A percentile compares a stretch with the other conserved stretches of the same genome.
Conservation (phyloP, 2,329 filamentous ascomycete species). For the Phialophora verrucosa region DNA sequence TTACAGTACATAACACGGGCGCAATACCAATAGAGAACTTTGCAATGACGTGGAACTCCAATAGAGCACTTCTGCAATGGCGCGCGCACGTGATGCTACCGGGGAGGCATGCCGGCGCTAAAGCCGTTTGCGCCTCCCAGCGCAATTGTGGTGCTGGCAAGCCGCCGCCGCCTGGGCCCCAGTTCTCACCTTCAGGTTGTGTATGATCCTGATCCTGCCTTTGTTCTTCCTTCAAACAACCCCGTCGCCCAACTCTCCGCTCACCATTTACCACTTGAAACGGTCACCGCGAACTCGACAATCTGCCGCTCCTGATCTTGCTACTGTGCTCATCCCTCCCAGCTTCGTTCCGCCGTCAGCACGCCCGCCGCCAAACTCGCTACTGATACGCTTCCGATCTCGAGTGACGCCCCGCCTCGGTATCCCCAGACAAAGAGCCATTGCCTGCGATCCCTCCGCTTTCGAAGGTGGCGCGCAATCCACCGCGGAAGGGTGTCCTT, state of each 20-base stretch:
- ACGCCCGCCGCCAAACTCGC: background rate
- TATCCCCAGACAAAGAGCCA: conserved; percentile 13
- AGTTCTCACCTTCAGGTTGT: conserved; percentile 6
- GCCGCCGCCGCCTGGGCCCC: conserved; percentile 7
- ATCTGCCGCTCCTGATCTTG: background rate
- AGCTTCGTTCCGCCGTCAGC: conserved; percentile 14
- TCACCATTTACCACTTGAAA: background rate
- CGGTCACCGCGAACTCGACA: conserved; percentile 1
- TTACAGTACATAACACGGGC: background rate
- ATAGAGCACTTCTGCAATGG: background rate
- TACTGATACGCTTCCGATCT: conserved; percentile 19
- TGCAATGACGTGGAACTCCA: background rate
- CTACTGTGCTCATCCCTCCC: background rate
- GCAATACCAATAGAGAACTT: background rate
- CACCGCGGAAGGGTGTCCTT: conserved; percentile 18
- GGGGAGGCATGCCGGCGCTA: conserved; percentile 5
- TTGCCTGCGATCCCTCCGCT: conserved; percentile 8
- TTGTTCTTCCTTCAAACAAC: conserved; percentile 16
- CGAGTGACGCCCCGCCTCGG: conserved; percentile 18
- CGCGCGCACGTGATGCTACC: background rate
- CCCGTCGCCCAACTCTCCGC: conserved; percentile 15
- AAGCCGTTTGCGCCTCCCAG: conserved; percentile 13
- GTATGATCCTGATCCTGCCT: conserved; percentile 1
- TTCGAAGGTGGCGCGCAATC: conserved; percentile 25
- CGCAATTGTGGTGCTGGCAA: conserved; percentile 2